Evolutionary conservation across 306 rosid genomes (phyloP).

Genomic region (Quercus bicolor): DNA sequence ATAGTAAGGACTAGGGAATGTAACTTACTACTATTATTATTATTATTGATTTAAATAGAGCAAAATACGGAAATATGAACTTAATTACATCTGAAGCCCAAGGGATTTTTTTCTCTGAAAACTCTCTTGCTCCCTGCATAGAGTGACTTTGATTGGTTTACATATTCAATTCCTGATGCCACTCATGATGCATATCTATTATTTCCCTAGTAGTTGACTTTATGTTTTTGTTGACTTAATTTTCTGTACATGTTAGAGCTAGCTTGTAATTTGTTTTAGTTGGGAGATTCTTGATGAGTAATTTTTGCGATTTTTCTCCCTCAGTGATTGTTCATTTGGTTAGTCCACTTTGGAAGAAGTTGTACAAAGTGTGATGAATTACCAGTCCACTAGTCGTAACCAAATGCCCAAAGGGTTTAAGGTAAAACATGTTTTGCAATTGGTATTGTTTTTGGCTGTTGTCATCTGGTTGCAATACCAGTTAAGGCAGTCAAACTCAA

Average conservation of each 20-base stretch:
- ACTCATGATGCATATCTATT: not conserved
- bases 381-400: not conserved
- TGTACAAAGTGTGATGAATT: not conserved
- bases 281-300: not conserved
- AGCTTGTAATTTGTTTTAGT: not conserved
- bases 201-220: not conserved
- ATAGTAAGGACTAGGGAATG: not conserved
- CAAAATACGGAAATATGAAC: too few relatives aligned
- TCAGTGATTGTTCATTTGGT: not conserved
- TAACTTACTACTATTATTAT: not conserved
- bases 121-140: too few relatives aligned
- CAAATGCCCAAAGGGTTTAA: not conserved
- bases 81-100: not conserved
- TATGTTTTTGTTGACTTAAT: not conserved
- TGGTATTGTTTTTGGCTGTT: not conserved
- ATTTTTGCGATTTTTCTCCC: not conserved
- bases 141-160: too few relatives aligned
- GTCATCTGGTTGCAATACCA: conserved; percentile 1
- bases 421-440: not conserved
- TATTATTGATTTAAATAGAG: too few relatives aligned
- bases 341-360: not conserved
- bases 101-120: too few relatives aligned
- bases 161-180: too few relatives aligned
- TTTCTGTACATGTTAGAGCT: not conserved
- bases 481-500: not conserved